Conservation (phyloP, 208 protist species). For the Trypanosomatidae sp. region DNA sequence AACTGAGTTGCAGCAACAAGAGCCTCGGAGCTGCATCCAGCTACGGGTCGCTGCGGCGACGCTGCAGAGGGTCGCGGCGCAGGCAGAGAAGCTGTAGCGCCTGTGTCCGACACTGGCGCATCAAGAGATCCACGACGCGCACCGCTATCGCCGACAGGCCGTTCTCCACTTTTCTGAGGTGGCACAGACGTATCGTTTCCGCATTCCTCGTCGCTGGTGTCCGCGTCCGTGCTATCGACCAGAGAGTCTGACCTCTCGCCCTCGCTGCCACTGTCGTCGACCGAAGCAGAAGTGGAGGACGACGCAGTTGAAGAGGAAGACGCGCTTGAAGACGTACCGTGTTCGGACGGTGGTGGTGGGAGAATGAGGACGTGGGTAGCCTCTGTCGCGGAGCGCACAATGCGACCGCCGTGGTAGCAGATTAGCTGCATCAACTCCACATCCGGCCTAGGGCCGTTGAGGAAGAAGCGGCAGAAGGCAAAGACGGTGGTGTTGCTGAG, state of each 20-base stretch:
- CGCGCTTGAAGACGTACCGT: conserved; percentile 3
- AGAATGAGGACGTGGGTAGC: conserved; percentile 66
- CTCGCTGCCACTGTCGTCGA: conserved; percentile 1
- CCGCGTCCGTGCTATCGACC: conserved; percentile 11
- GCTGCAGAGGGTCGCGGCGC: background rate
- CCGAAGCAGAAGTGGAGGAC: conserved; percentile 10
- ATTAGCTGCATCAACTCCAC: conserved; percentile 41
- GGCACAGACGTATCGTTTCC: background rate
- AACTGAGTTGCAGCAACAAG: background rate
- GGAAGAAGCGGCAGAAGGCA: conserved; percentile 58
- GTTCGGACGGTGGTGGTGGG: background rate
- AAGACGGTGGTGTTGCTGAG: conserved; percentile 50
- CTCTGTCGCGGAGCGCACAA: conserved; percentile 33
- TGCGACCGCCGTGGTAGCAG: conserved; percentile 43
- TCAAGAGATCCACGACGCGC: background rate
- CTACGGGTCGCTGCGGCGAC: background rate
- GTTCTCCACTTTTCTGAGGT: background rate
- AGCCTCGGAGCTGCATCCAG: background rate
- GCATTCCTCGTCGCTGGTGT: conserved; percentile 2
- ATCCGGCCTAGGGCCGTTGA: conserved; percentile 13
- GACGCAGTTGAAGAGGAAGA: conserved; percentile 17
- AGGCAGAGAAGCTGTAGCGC: background rate
- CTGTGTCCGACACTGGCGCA: background rate
- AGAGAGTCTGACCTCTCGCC: background rate
- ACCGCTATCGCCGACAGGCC: background rate